Base-by-base conservation (phyloP, 441 rosid species). In the Jatropha podagrica region DNA sequence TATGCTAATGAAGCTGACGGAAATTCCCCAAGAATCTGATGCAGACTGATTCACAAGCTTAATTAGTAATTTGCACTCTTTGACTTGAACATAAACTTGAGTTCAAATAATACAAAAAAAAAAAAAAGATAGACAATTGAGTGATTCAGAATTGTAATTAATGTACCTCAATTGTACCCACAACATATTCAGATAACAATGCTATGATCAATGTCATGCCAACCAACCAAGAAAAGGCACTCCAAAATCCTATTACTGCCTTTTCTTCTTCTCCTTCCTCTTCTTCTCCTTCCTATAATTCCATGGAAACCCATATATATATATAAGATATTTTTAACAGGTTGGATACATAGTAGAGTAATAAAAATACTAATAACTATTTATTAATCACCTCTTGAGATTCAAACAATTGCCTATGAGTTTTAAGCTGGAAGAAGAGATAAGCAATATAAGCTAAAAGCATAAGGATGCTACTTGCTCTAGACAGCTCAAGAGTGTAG, bases 1-100 rank as follows among this genome's bases (percentile, higher is more conserved):
- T 49, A 90, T 87, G 86, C 97, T 90, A 62, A 93, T 88, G 76
- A 95, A 95, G 76, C 88, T 87, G 12, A 95, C 93, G n/a, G 99
- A 87, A 69, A 95, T 77, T 1, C 97, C 97, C 99, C 97, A 92
- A n/a, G 96, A 85, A 41, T 84, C 93, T 13, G 98, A 92, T 54
- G 97, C 93, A 38, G 91, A 93, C 98, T 93, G 68, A 44, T 76
- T 51, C 62, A 58, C 63, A 9, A 26, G 59, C 71, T 56, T 23
- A 76, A 41, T 49, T 8, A 27, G 5, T 40, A n/a, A 26, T 54
- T 17, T 5, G 9, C 9, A 32, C 32, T 32, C 32, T 27, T 27
- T 32, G 32, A 32, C 32, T 32, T 32, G 32, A 32, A 32, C 32
- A 32, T 32, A 32, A 32, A 32, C 32, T 32, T 32, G 32, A 32